Conservation (phyloP, 257 asterid species). For the Catharanthus roseus region DNA sequence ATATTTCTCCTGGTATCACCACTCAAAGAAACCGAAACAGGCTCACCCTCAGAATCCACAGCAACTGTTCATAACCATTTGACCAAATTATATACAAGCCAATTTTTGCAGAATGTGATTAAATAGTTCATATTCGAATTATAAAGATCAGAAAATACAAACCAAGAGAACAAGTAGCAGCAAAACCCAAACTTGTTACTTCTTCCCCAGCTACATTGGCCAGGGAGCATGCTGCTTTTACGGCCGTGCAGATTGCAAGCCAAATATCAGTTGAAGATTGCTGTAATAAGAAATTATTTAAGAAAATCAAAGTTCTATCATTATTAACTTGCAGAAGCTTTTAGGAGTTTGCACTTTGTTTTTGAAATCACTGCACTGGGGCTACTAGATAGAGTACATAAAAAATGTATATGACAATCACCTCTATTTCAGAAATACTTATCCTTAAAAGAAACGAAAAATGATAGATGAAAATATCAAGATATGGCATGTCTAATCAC, state of each 20-base stretch:
- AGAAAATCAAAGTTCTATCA: constrained; percentile 4
- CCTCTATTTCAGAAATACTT: too few species aligned
- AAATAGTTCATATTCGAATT: constrained; percentile 2
- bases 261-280: constrained; percentile 99
- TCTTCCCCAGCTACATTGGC: constrained; percentile 69
- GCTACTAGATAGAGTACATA: background rate
- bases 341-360: background rate
- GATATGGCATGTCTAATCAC: background rate
- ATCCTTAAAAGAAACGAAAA: background rate
- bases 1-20: constrained; percentile 87
- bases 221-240: constrained; percentile 67
- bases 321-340: background rate
- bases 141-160: constrained; percentile 19
- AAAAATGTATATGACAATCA: too few species aligned
- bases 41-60: constrained; percentile 84
- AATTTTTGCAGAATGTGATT: background rate
- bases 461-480: background rate
- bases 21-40: constrained; percentile 91
- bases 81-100: constrained; percentile 29
- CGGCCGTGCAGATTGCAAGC: constrained; percentile 97
- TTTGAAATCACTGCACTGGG: too few species aligned
- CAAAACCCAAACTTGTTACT: constrained; percentile 88
- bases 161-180: constrained; percentile 99
- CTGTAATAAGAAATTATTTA: constrained; percentile 33
- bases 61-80: constrained; percentile 70